Base-by-base conservation (phyloP, 441 rosid genomes). In the Gossypium laxum region DNA sequence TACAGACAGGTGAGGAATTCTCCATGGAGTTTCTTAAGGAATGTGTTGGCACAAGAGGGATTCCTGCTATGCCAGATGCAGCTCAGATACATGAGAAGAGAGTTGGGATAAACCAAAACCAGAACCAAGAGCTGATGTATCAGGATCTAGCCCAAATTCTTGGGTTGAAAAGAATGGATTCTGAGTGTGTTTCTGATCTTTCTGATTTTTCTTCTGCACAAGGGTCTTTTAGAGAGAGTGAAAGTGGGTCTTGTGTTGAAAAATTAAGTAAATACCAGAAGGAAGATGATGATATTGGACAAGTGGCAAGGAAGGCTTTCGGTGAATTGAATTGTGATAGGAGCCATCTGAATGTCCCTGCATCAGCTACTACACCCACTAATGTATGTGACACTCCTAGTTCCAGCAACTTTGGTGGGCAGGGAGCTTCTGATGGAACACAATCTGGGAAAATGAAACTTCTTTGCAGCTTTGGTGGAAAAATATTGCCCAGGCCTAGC, bases 1-100 rank as follows among this genome's bases (percentile, higher is more conserved):
- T 85, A 67, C 90, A 79, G 81, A 86, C 87, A 12, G 89, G 94
- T 0, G 94, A 87, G 76, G 88, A 86, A 80, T 89, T 89, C 63
- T 79, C 93, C 5, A 56, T 83, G 84, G 83, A 89, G 75, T 89
- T 89, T 80, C 84, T 83, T 18, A 86, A 77, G 73, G 94, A 87
- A 47, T 76, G 77, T 68, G 71, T 64, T 57, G 69, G 74, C 7
- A 12, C 78, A 17, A 78, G 83, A 67, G 76, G 81, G 52, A 64
- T 73, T 70, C 75, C 79, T 43, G 61, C 68, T 30, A 19, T 74
- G 47, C 71, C 79, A n/a, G 26, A 45, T 12, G 50, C 67, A 18
- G 70, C 73, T 74, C 79, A 75, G 65, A 76, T 50, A 72, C 59
- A 56, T 54, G 82, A 60, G 19, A 67, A 67, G 34, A 79, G 72